Evolutionary conservation across 148 eudicot species (phyloP), one percentile per base, ranked within the genome.

Genomic region (Drosera capensis): DNA sequence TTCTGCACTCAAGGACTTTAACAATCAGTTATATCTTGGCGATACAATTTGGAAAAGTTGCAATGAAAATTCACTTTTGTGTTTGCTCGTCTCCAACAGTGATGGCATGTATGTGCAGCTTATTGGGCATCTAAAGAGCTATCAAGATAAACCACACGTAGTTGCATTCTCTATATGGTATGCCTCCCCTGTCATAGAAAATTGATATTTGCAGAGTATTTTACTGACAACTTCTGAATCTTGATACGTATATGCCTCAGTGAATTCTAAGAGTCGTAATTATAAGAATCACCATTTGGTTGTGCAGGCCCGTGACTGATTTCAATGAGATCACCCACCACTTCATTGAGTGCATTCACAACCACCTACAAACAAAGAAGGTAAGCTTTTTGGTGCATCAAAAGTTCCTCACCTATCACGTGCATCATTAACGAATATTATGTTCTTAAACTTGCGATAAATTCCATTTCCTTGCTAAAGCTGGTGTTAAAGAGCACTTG

Each of bases 141-240:
- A 66, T 57, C 77, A 68, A 60, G 80, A 78, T 24, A 74, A 68
- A 49, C 71, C 65, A 41, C 74, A 79, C 47, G 45, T 87, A 47
- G 71, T 53, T 66, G 96, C 67, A 9, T 87, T 71, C 63, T 77
- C 78, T 29, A 70, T 77, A 58, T 66, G 94, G 94, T 82, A 59
- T 49, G 1, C 15, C 19, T 29, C 13, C n/a, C n/a, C n/a, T n/a
- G n/a, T n/a, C n/a, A n/a, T n/a, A n/a, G n/a, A n/a, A n/a, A n/a
- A n/a, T n/a, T n/a, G n/a, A n/a, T n/a, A n/a, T n/a, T n/a, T n/a
- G n/a, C n/a, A n/a, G n/a, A n/a, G n/a, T n/a, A n/a, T n/a, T n/a
- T n/a, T n/a, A n/a, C n/a, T n/a, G n/a, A n/a, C n/a, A n/a, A n/a
- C n/a, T n/a, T n/a, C n/a, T n/a, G n/a, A n/a, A n/a, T n/a, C n/a